A percentile compares a stretch with the other conserved stretches of the same genome.
These are phyloP conservation scores for Leccinum fuscescens DNA, from an alignment of 1,284 basidiomycete genomes.

Conservation along the genomic window DNA sequence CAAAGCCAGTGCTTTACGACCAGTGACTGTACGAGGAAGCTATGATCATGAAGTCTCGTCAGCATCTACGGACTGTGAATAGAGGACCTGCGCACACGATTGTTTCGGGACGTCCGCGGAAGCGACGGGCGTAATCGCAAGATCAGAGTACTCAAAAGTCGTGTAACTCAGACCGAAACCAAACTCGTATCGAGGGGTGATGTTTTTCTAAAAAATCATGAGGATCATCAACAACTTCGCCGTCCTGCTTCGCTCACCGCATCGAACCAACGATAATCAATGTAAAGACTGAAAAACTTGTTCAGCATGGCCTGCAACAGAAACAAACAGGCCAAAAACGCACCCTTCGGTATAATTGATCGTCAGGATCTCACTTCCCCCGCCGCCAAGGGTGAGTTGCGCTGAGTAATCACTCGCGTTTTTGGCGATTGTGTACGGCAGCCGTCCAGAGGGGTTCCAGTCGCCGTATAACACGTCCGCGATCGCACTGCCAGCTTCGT, in stretches of 20 bases:
- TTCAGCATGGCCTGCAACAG: constrained; percentile 13
- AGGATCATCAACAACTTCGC: neutral
- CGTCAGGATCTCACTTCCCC: constrained; percentile 24
- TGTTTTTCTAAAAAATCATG: constrained; percentile 33
- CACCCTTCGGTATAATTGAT: constrained; percentile 43
- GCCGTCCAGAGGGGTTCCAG: constrained; percentile 53
- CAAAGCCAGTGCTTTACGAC: too few relatives aligned
- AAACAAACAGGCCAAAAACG: constrained; percentile 3
- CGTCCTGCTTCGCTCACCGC: constrained; percentile 23
- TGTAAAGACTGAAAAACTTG: constrained; percentile 36
- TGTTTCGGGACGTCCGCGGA: constrained; percentile 24
- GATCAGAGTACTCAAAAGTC: constrained; percentile 63
- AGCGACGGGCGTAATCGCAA: constrained; percentile 45
- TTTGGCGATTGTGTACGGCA: constrained; percentile 63
- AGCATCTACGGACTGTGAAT: too few relatives aligned
- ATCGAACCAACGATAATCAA: constrained; percentile 61
- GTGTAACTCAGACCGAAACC: constrained; percentile 77
- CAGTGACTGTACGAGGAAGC: too few relatives aligned
- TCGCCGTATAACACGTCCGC: constrained; percentile 47
- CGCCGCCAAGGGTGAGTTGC: constrained; percentile 31
- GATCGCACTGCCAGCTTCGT: constrained; percentile 48
- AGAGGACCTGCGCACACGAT: too few relatives aligned
- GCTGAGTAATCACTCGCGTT: constrained; percentile 33
- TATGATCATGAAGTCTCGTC: too few relatives aligned
- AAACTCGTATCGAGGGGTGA: constrained; percentile 60